Conservation (phyloP, 148 eudicot species). For the Vaccinium myrtillus region DNA sequence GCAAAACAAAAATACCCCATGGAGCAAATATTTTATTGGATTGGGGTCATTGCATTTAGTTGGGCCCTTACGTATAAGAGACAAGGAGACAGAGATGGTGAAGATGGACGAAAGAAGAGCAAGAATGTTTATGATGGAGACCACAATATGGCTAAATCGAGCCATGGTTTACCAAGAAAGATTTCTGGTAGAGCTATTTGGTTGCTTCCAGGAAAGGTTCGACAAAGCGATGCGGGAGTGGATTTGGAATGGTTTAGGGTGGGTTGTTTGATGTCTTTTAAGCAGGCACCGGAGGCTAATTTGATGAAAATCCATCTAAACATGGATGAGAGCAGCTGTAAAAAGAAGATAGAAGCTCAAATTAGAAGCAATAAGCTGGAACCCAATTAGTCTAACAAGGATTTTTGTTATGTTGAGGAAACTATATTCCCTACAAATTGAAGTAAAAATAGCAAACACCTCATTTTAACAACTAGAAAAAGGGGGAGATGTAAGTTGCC, state of each 20-base stretch:
- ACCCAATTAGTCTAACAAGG: constrained; percentile 3
- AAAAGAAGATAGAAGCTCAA: neutral
- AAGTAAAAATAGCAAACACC: neutral
- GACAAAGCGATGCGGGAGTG: neutral
- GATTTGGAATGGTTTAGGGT: neutral
- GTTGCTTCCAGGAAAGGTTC: neutral
- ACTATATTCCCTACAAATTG: neutral
- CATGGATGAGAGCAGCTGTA: neutral
- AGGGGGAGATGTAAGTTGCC: neutral
- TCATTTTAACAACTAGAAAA: neutral
- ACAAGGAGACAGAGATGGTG: neutral
- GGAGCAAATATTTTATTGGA: neutral
- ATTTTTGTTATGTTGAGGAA: neutral
- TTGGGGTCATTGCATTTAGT: neutral
- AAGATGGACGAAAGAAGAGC: neutral
- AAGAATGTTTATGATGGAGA: neutral
- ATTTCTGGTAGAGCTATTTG: neutral
- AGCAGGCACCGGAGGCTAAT: neutral
- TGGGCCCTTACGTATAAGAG: neutral
- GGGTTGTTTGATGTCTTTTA: neutral
- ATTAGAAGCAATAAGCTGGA: constrained; percentile 9
- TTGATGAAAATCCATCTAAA: constrained; percentile 8
- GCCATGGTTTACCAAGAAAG: neutral
- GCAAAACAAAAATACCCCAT: neutral
- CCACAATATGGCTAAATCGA: constrained; percentile 5